Evolutionary conservation across 371 early-diverging fungal species (phyloP).

Genomic region (Haplosporangium sp.): DNA sequence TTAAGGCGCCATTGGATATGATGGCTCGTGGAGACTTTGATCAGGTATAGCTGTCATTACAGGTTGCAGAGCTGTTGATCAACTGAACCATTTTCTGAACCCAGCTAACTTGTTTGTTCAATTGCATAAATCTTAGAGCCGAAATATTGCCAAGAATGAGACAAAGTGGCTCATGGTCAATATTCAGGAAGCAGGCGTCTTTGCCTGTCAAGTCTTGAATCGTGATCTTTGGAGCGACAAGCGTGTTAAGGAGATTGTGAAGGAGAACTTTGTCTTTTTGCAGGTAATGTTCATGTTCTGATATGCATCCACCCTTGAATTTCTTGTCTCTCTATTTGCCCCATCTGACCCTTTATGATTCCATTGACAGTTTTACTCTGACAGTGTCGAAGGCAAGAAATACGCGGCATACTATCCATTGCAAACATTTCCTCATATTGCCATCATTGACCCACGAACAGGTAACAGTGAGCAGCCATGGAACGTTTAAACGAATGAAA

Average conservation of each 20-base stretch:
- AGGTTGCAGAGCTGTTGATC: not conserved
- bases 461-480: slow-evolving; percentile 61
- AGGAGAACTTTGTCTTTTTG: slow-evolving; percentile 85
- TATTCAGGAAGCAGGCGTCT: slow-evolving; percentile 86
- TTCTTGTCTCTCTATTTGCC: not conserved
- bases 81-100: no score
- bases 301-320: not conserved
- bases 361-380: slow-evolving; percentile 63
- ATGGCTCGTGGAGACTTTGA: slow-evolving; percentile 86
- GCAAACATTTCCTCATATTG: slow-evolving; percentile 81
- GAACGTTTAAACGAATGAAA: not conserved
- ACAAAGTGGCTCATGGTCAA: slow-evolving; percentile 91
- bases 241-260: slow-evolving; percentile 80
- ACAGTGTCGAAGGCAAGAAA: slow-evolving; percentile 76
- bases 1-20: slow-evolving; percentile 89
- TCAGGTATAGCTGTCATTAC: slow-evolving; percentile 54
- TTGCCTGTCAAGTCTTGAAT: slow-evolving; percentile 89
- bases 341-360: not conserved
- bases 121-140: slow-evolving; percentile 61
- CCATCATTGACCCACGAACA: slow-evolving; percentile 91
- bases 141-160: slow-evolving; percentile 69
- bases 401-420: slow-evolving; percentile 82
- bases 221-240: slow-evolving; percentile 92
- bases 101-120: not conserved
- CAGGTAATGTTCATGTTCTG: slow-evolving; percentile 61